A percentile compares a stretch with the other conserved stretches of the same genome.
phyloP scores from a whole-genome alignment of 164 flowering plant genomes.

The Umbilicus rupestris region DNA sequence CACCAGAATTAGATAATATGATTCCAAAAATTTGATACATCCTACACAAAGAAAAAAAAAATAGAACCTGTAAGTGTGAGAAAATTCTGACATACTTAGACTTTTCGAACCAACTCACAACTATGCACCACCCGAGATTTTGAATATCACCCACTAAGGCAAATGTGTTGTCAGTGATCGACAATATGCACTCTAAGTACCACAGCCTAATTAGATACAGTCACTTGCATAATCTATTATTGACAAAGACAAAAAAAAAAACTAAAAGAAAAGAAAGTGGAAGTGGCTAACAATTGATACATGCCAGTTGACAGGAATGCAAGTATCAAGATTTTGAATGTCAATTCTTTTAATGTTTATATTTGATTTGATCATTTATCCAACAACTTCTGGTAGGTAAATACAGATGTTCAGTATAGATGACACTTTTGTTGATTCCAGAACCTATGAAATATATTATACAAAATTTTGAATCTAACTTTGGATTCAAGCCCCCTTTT shows the following conservation, averaged over 20 bases:
- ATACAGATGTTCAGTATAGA: neutral
- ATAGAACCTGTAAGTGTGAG: neutral
- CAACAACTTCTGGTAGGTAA: neutral
- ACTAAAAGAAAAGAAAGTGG: neutral
- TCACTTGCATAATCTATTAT: neutral
- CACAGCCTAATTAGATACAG: neutral
- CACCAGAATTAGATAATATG: slow-evolving; percentile 82
- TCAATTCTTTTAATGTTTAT: no score
- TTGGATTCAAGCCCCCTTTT: neutral
- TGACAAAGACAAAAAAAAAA: no score
- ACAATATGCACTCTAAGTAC: neutral
- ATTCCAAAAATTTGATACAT: slow-evolving; percentile 89
- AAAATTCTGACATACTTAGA: neutral
- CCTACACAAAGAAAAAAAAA: slow-evolving; percentile 27
- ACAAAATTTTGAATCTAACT: neutral
- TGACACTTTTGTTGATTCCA: neutral
- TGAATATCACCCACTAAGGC: neutral
- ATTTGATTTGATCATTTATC: no score
- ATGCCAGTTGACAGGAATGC: neutral
- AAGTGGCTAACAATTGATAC: neutral
- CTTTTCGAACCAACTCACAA: neutral
- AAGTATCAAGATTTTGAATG: no score
- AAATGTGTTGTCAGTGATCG: neutral
- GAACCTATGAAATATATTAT: neutral
- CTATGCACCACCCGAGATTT: neutral